phyloP scores from a whole-genome alignment of 1,284 basidiomycete genomes.

The Psilocybe mexicana region DNA sequence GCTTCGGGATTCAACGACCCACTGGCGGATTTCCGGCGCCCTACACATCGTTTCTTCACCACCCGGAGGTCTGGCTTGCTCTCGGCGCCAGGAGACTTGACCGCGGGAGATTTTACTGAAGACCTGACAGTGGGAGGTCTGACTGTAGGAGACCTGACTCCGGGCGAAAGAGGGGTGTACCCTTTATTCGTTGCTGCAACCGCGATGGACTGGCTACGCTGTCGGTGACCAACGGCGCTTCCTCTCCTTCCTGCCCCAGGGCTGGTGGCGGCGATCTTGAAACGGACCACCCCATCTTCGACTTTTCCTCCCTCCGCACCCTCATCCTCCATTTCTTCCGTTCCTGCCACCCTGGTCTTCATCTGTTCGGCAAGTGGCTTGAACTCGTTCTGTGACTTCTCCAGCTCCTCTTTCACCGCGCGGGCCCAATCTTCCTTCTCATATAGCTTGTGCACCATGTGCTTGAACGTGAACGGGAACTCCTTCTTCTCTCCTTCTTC shows the following conservation, averaged over 20 bases:
- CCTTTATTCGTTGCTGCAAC: background rate
- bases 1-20: constrained; percentile 28
- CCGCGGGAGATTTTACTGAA: constrained; percentile 3
- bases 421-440: constrained; percentile 58
- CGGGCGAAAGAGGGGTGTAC: background rate
- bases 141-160: background rate
- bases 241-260: constrained; percentile 22
- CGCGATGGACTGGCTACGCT: constrained; percentile 31
- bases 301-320: constrained; percentile 9
- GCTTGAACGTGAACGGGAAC: constrained; percentile 63
- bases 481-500: constrained; percentile 31
- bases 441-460: constrained; percentile 66
- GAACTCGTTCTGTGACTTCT: constrained; percentile 52
- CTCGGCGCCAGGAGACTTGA: constrained; percentile 1
- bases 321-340: constrained; percentile 2
- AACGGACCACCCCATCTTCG: constrained; percentile 28
- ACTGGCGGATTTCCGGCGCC: constrained; percentile 48
- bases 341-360: constrained; percentile 19
- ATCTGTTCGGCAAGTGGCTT: constrained; percentile 46
- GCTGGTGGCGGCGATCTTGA: constrained; percentile 26
- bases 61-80: constrained; percentile 33
- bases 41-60: constrained; percentile 59
- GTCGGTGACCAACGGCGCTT: constrained; percentile 21
- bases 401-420: constrained; percentile 56
- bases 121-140: background rate